Conservation (phyloP, 2,329 filamentous ascomycete species). For the Fusarium incarnatum region DNA sequence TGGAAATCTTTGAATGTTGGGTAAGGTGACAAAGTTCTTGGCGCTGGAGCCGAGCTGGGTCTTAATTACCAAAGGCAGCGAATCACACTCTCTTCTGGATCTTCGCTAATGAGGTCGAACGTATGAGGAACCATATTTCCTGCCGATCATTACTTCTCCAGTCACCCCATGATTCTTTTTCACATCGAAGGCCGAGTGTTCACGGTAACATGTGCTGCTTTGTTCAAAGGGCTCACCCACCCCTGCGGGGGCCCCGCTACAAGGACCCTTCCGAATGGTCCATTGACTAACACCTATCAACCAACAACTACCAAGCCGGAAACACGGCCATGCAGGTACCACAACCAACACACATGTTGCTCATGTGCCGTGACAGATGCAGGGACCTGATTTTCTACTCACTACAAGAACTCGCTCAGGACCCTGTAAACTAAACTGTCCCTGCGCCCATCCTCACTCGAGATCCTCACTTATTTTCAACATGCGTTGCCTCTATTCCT, state of each 20-base stretch:
- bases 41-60: background rate
- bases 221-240: too few relatives aligned
- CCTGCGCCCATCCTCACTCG: background rate
- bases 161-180: too few relatives aligned
- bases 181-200: too few relatives aligned
- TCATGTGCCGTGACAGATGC: background rate
- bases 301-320: conserved; percentile 11
- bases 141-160: background rate
- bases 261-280: too few relatives aligned
- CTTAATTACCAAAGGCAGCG: background rate
- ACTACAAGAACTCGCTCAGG: background rate
- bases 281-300: background rate
- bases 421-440: background rate
- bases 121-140: background rate
- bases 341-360: background rate
- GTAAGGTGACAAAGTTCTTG: background rate
- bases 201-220: too few relatives aligned
- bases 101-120: background rate
- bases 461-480: background rate
- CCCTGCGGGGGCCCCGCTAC: too few relatives aligned
- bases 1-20: too few relatives aligned
- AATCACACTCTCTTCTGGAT: background rate
- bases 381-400: too few relatives aligned
- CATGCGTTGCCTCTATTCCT: conserved; percentile 2
- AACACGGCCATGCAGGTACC: background rate